These are phyloP conservation scores for Eucalyptus pumila DNA, from an alignment of 345 rosid genomes.

Conservation along the genomic window DNA sequence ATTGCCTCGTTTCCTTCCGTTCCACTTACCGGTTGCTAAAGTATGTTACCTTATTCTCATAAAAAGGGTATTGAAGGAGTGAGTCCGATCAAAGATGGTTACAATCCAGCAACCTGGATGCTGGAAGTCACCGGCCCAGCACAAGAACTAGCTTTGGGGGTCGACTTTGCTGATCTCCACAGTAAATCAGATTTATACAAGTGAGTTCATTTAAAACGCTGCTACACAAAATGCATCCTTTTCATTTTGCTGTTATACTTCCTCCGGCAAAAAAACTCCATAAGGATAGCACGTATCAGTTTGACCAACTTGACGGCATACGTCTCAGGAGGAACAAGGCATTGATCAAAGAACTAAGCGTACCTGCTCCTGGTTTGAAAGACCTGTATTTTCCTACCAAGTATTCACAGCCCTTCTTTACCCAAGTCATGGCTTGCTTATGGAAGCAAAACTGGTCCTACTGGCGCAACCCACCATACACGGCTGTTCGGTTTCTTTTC, in stretches of 20 bases:
- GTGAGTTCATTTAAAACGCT: conserved; percentile 1
- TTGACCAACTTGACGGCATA: neutral
- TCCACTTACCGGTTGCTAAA: neutral
- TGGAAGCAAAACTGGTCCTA: conserved; percentile 73
- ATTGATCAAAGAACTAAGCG: conserved; percentile 36
- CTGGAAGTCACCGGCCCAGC: conserved; percentile 46
- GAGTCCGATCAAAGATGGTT: conserved; percentile 49
- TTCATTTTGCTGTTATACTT: neutral
- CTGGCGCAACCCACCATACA: conserved; percentile 72
- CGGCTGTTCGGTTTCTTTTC: conserved; percentile 55
- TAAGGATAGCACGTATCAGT: neutral
- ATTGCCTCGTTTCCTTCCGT: neutral
- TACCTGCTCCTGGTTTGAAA: conserved; percentile 40
- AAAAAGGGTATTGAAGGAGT: conserved; percentile 44
- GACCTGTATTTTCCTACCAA: conserved; percentile 42
- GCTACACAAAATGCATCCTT: neutral
- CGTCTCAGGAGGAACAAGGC: conserved; percentile 57
- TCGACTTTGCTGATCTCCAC: conserved; percentile 52
- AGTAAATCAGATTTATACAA: conserved; percentile 48
- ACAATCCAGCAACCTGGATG: conserved; percentile 94
- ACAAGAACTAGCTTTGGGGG: conserved; percentile 47
- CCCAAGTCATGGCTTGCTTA: conserved; percentile 51
- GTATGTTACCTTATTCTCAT: neutral
- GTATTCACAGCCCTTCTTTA: conserved; percentile 40
- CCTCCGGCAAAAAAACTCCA: neutral